Evolutionary conservation across 257 asterid genomes (phyloP).

Genomic region (Solanum raphanifolium): DNA sequence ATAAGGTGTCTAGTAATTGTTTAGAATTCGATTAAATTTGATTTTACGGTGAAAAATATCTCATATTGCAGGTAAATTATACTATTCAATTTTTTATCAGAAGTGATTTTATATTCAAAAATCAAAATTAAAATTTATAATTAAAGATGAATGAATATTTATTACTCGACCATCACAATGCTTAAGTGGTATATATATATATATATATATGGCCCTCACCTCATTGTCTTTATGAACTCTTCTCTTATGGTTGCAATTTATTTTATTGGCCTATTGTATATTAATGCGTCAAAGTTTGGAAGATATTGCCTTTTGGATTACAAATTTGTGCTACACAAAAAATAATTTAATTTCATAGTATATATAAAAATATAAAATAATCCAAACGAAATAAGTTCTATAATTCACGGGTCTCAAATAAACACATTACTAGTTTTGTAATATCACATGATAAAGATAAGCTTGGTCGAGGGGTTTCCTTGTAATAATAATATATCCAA

Average conservation of each 20-base stretch:
- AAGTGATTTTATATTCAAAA: accelerated
- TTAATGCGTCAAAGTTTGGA: not conserved
- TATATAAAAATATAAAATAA: not conserved
- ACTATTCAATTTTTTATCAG: accelerated
- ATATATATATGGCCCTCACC: not conserved
- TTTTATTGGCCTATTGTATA: not conserved
- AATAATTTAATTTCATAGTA: not conserved
- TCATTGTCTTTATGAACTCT: not conserved
- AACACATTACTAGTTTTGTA: not conserved
- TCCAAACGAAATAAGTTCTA: not conserved
- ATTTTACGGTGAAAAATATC: not conserved
- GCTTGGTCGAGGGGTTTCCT: not conserved
- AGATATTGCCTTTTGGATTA: not conserved
- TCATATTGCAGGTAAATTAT: accelerated
- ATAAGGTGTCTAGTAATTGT: accelerated
- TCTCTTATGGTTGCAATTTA: not conserved
- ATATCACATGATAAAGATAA: not conserved
- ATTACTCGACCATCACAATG: not conserved
- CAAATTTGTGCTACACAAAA: not conserved
- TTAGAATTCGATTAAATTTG: not conserved
- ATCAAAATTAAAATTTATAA: not conserved
- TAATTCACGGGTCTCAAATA: not conserved
- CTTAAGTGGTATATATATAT: not conserved
- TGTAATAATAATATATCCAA: not conserved
- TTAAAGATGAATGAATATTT: accelerated